These are phyloP conservation scores for Zangia roseola DNA, from an alignment of 768 basidiomycete species.

Conservation along the genomic window DNA sequence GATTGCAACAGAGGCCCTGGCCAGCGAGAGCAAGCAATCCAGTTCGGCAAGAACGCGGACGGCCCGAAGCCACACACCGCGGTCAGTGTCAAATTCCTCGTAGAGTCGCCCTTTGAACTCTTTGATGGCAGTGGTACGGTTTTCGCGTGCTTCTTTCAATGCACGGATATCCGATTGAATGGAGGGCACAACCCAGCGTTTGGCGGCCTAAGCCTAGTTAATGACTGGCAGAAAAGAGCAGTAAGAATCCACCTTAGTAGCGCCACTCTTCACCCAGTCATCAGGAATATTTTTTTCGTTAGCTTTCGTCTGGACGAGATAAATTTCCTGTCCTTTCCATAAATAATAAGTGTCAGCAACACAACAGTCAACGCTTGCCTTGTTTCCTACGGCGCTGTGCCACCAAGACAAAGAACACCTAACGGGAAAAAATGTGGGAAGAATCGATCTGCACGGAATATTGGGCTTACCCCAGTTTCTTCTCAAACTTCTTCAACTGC, in stretches of 20 bases:
- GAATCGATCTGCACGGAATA: constrained; percentile 6
- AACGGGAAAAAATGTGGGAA: constrained; percentile 28
- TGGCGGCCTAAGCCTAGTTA: constrained; percentile 49
- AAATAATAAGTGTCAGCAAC: background rate
- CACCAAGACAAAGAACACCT: constrained; percentile 57
- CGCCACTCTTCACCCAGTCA: constrained; percentile 77
- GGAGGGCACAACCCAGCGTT: constrained; percentile 76
- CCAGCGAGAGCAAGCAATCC: constrained; percentile 92
- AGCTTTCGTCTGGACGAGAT: constrained; percentile 73
- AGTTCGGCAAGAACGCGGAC: constrained; percentile 88
- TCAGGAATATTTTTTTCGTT: constrained; percentile 66
- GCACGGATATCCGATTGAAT: constrained; percentile 69
- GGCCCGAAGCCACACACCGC: constrained; percentile 77
- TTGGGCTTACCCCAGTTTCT: constrained; percentile 57
- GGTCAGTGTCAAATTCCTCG: constrained; percentile 79
- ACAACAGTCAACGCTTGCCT: constrained; percentile 42
- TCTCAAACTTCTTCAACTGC: constrained; percentile 62
- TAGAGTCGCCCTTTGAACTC: constrained; percentile 79
- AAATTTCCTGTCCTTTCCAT: constrained; percentile 70
- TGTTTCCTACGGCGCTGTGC: constrained; percentile 82
- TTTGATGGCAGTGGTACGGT: constrained; percentile 73
- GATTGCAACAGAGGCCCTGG: constrained; percentile 84
- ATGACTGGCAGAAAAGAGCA: background rate
- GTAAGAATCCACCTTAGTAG: constrained; percentile 63
- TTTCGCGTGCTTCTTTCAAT: constrained; percentile 94